phyloP scores from a whole-genome alignment of 352 stramenopile genomes.

The Pythium aquatile region DNA sequence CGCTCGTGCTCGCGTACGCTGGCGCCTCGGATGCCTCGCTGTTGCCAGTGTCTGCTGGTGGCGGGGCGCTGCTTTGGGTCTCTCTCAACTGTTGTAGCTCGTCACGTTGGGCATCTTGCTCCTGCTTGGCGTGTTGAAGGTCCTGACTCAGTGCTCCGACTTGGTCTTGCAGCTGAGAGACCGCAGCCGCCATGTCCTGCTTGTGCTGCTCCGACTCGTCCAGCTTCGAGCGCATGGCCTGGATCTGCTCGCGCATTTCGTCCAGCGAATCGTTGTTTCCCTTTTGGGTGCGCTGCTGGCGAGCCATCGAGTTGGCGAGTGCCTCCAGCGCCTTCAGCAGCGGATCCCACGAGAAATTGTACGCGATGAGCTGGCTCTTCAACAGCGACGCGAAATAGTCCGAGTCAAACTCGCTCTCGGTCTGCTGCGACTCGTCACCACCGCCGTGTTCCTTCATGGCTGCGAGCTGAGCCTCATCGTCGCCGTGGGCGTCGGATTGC shows the following conservation, averaged over 20 bases:
- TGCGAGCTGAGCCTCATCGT: conserved; percentile 1
- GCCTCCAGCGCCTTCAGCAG: conserved; percentile 62
- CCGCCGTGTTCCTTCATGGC: conserved; percentile 5
- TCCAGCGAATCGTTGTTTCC: conserved; percentile 49
- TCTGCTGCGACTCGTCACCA: conserved; percentile 9
- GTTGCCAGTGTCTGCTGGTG: neutral
- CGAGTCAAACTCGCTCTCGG: conserved; percentile 26
- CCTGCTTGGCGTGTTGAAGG: conserved; percentile 34
- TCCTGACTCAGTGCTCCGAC: conserved; percentile 49
- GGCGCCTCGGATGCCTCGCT: neutral
- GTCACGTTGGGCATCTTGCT: conserved; percentile 29
- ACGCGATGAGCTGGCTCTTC: conserved; percentile 65
- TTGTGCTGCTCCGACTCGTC: conserved; percentile 52
- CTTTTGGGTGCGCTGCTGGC: conserved; percentile 48
- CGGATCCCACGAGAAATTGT: conserved; percentile 72
- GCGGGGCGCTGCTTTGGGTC: neutral
- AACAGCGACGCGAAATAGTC: conserved; percentile 60
- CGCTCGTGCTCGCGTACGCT: conserved; percentile 42
- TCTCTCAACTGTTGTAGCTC: conserved; percentile 24
- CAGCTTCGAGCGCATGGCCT: conserved; percentile 41
- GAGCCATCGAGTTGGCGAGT: conserved; percentile 50
- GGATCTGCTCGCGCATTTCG: conserved; percentile 51
- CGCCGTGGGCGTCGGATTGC: conserved; percentile 19
- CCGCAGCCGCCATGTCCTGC: conserved; percentile 39
- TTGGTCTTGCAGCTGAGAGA: conserved; percentile 50